Conservation (phyloP, 108 stramenopile species). For the Nitzschia sp. region DNA sequence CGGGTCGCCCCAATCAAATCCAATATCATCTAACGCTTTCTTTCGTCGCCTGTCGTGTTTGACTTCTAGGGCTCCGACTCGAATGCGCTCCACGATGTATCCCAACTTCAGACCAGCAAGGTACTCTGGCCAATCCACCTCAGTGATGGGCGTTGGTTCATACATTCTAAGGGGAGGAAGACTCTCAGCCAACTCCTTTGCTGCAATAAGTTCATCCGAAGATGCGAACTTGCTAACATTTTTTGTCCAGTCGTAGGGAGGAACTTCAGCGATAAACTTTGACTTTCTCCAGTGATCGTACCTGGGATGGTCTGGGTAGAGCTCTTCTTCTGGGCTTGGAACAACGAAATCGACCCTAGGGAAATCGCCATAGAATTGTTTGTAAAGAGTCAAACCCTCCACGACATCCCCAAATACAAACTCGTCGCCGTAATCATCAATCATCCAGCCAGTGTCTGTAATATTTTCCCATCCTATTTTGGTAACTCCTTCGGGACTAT, state of each 20-base stretch:
- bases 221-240: not conserved
- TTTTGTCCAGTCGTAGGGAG: not conserved
- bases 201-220: not conserved
- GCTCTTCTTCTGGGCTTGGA: slow-evolving; percentile 51
- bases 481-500: no score
- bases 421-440: slow-evolving; percentile 87
- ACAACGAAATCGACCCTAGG: slow-evolving; percentile 66
- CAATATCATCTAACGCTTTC: slow-evolving; percentile 75
- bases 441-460: slow-evolving; percentile 46
- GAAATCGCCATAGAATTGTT: slow-evolving; percentile 62
- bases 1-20: slow-evolving; percentile 89
- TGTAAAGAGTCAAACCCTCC: slow-evolving; percentile 78
- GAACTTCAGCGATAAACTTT: not conserved
- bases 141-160: not conserved
- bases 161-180: not conserved
- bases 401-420: slow-evolving; percentile 89
- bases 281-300: not conserved
- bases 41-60: slow-evolving; percentile 79
- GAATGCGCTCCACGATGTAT: slow-evolving; percentile 67
- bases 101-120: slow-evolving; percentile 80
- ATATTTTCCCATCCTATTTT: no score
- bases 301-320: slow-evolving; percentile 2
- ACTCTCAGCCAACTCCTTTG: slow-evolving; percentile 26
- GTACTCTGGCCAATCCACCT: slow-evolving; percentile 75
- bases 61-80: slow-evolving; percentile 86